These are phyloP conservation scores for Bipolaris cookei DNA, from an alignment of 2,329 filamentous ascomycete genomes.

Conservation along the genomic window DNA sequence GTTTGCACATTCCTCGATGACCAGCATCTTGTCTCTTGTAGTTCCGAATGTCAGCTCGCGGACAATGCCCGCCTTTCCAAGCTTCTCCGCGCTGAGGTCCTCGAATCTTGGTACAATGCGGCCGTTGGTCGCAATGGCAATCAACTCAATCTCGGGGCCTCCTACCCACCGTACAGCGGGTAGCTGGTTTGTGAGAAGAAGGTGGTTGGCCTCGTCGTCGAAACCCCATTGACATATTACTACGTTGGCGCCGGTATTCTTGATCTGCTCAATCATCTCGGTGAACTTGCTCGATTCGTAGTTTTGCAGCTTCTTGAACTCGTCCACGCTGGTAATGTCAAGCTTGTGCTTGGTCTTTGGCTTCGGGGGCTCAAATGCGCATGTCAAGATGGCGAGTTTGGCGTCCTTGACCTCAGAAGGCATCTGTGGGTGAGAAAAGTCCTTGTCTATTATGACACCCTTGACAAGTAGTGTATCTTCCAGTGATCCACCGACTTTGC, in stretches of 20 bases:
- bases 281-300: constrained; percentile 97
- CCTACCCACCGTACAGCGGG: constrained; percentile 98
- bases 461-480: constrained; percentile 95
- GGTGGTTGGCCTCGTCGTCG: constrained; percentile 97
- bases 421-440: constrained; percentile 99
- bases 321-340: constrained; percentile 94
- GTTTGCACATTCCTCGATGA: constrained; percentile 99
- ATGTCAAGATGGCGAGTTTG: constrained; percentile 96
- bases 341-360: constrained; percentile 99
- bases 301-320: constrained; percentile 96
- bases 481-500: constrained; percentile 92
- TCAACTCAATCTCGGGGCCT: constrained; percentile 96
- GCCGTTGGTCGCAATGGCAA: constrained; percentile 97
- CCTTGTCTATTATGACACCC: constrained; percentile 98
- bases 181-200: constrained; percentile 93
- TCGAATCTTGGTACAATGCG: constrained; percentile 97
- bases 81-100: constrained; percentile 87
- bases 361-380: constrained; percentile 97
- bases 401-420: constrained; percentile 92
- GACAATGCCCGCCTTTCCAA: constrained; percentile 87
- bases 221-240: constrained; percentile 99
- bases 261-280: constrained; percentile 99
- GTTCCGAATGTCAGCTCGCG: constrained; percentile 97
- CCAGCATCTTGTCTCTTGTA: constrained; percentile 98
- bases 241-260: constrained; percentile 94